Evolutionary conservation across 2,329 filamentous ascomycete species (phyloP).

Genomic region (Clonostachys sp.): DNA sequence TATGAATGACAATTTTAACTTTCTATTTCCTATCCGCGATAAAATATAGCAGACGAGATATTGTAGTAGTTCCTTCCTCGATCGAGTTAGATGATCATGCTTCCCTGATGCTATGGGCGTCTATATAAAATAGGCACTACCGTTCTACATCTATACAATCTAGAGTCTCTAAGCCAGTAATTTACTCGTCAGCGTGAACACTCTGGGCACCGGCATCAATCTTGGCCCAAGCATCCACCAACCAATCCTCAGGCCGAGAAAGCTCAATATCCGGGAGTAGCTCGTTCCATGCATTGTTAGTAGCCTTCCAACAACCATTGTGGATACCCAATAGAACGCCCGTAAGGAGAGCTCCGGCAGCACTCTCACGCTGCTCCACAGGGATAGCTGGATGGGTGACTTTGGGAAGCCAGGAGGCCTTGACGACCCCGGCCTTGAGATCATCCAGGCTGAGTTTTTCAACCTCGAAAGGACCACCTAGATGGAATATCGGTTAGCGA

Average conservation of each 20-base stretch:
- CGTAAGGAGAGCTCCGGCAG: constrained; percentile 16
- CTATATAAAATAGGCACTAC: too few species aligned
- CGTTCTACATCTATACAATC: too few species aligned
- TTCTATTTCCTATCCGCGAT: too few species aligned
- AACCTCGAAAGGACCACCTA: constrained; percentile 12
- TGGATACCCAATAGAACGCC: constrained; percentile 26
- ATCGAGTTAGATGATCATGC: too few species aligned
- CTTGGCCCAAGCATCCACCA: constrained; percentile 10
- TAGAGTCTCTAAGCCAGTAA: too few species aligned
- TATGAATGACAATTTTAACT: too few species aligned
- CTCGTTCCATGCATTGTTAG: constrained; percentile 34
- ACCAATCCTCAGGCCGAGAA: constrained; percentile 29
- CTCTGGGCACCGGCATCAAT: neutral
- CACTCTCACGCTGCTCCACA: constrained; percentile 10
- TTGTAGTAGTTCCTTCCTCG: too few species aligned
- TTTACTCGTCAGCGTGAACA: too few species aligned
- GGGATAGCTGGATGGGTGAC: constrained; percentile 10
- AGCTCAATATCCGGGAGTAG: constrained; percentile 40
- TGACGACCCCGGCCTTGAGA: constrained; percentile 9
- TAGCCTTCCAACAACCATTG: constrained; percentile 27
- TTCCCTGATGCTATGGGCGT: too few species aligned
- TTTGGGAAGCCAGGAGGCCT: constrained; percentile 14
- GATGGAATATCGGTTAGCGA: neutral
- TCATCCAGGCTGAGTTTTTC: constrained; percentile 10
- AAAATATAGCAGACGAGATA: too few species aligned